phyloP scores from a whole-genome alignment of 352 stramenopile species.

The Globisporangium alternatum region DNA sequence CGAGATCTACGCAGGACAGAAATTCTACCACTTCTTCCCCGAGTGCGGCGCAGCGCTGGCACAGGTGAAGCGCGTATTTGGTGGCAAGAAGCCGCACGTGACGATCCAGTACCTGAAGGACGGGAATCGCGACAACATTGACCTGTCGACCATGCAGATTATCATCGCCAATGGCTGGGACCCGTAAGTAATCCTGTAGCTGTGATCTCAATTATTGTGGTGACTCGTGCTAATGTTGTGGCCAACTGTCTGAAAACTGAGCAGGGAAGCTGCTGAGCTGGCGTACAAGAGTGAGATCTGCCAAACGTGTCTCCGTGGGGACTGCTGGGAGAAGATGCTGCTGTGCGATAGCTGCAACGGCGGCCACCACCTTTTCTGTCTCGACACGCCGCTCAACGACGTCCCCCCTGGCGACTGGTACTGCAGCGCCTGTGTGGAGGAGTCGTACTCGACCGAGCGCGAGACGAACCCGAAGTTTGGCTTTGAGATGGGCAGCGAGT shows the following conservation, averaged over 20 bases:
- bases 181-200: conserved; percentile 20
- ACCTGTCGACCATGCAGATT: conserved; percentile 71
- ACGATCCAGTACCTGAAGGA: conserved; percentile 63
- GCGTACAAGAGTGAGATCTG: conserved; percentile 81
- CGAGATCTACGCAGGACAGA: conserved; percentile 55
- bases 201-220: not conserved
- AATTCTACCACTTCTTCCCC: conserved; percentile 76
- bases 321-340: conserved; percentile 80
- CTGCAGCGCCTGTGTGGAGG: conserved; percentile 62
- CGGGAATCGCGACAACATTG: conserved; percentile 48
- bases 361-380: conserved; percentile 80
- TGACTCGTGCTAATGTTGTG: not conserved
- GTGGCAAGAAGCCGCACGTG: conserved; percentile 78
- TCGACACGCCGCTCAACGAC: conserved; percentile 46
- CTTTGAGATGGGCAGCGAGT: conserved; percentile 82
- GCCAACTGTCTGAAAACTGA: not conserved
- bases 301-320: conserved; percentile 76
- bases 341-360: conserved; percentile 82
- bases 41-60: conserved; percentile 51
- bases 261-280: conserved; percentile 57
- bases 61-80: conserved; percentile 71
- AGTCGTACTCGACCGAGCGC: conserved; percentile 36
- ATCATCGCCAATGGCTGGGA: conserved; percentile 82
- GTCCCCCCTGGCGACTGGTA: conserved; percentile 82
- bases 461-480: conserved; percentile 69